Evolutionary conservation across 1,139 yeast genomes (phyloP).

Genomic region (Pneumocystis jirovecii): DNA sequence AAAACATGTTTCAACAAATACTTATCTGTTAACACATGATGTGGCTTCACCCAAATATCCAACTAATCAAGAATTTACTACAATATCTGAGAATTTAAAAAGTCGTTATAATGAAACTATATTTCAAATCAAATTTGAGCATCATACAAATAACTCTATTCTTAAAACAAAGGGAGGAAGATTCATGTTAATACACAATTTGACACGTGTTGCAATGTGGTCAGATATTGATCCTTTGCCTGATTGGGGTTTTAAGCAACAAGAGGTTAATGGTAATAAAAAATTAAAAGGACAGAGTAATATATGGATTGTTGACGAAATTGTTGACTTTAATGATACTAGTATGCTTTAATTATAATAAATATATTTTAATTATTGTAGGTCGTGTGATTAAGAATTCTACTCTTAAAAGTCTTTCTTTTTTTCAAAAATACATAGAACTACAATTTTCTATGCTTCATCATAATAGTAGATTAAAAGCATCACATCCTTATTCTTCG

Average conservation of each 20-base stretch:
- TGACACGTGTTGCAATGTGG: slow-evolving; percentile 90
- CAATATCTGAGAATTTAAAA: slow-evolving; percentile 47
- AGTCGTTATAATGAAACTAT: slow-evolving; percentile 56
- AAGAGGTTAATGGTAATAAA: slow-evolving; percentile 91
- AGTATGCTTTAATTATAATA: slow-evolving; percentile 34
- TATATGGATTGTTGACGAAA: slow-evolving; percentile 64
- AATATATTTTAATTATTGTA: not conserved
- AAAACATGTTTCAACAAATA: slow-evolving; percentile 67
- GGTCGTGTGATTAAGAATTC: slow-evolving; percentile 28
- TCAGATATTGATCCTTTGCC: slow-evolving; percentile 69
- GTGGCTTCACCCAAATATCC: slow-evolving; percentile 91
- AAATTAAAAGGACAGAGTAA: slow-evolving; percentile 52
- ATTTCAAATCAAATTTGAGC: slow-evolving; percentile 51
- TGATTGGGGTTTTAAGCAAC: slow-evolving; percentile 87
- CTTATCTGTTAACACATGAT: slow-evolving; percentile 75
- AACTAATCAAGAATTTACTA: slow-evolving; percentile 82
- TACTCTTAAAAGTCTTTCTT: slow-evolving; percentile 44
- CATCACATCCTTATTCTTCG: slow-evolving; percentile 93
- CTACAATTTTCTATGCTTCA: slow-evolving; percentile 78
- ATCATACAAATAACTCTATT: slow-evolving; percentile 37
- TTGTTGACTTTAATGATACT: slow-evolving; percentile 47
- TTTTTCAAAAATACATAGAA: slow-evolving; percentile 78
- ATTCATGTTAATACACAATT: slow-evolving; percentile 61
- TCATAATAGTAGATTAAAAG: slow-evolving; percentile 72
- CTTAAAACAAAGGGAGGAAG: slow-evolving; percentile 58